Base-by-base conservation (phyloP, 31 red algal genomes). In the Porphyra umbilicalis region DNA sequence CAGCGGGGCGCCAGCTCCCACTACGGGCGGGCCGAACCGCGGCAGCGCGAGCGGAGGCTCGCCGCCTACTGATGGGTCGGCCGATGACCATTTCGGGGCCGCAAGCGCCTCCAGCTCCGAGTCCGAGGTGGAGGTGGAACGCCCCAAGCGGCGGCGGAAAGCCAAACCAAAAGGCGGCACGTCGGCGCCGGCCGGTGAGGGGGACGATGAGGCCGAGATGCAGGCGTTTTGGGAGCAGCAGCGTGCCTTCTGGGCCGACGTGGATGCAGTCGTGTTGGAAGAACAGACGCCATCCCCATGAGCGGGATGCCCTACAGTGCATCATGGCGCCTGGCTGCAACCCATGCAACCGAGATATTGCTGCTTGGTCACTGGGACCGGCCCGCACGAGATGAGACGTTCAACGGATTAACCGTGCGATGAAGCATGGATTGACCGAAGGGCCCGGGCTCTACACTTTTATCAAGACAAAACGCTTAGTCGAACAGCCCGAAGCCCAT, bases 401-500 rank as follows among this genome's bases (percentile, higher is more conserved):
- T n/a, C n/a, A n/a, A n/a, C n/a, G n/a, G n/a, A n/a, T n/a, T n/a
- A n/a, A n/a, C 57, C 25, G 20, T n/a, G 57, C 25, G 0, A 71
- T n/a, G 13, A n/a, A 71, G 10, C 2, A n/a, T 71, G 57, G 57
- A 71, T 71, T 71, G 57, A 29, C 57, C 20, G 3, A 13, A 29
- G 57, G n/a, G 57, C 57, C 57, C 2, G 25, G 57, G 57, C 57
- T 71, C 57, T 71, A 71, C 57, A 71, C 57, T 71, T 71, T 71
- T 71, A 8, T 57, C 30, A n/a, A 71, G 30, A 71, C 25, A n/a
- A 71, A 71, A 18, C 25, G 25, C 77, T 84, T 93, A 93, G 83
- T 93, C 91, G 91, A 93, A 93, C 42, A 93, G 83, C 38, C 88
- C 91, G 75, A 93, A 93, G 34, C 77, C 77, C 77, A 78, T 78